Conservation (phyloP, 352 stramenopile genomes). For the Achlya hypogyna region DNA sequence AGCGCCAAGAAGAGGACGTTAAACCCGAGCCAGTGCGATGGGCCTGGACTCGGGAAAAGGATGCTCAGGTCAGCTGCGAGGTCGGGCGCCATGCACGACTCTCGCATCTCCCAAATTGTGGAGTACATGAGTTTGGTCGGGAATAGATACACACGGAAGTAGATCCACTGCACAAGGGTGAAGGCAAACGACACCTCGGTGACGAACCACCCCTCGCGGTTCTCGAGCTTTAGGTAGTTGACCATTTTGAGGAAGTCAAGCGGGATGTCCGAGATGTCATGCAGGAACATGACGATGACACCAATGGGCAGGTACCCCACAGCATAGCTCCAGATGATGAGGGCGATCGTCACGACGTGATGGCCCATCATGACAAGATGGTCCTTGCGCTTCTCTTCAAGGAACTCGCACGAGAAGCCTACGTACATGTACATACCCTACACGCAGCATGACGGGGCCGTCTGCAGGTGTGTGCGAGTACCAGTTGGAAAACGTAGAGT, state of each 20-base stretch:
- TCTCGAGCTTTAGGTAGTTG: slow-evolving; percentile 86
- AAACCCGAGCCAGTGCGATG: slow-evolving; percentile 74
- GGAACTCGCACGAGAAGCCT: slow-evolving; percentile 82
- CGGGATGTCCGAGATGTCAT: slow-evolving; percentile 83
- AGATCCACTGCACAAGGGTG: slow-evolving; percentile 60
- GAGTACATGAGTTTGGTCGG: slow-evolving; percentile 73
- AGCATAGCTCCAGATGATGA: slow-evolving; percentile 77
- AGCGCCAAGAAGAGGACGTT: slow-evolving; percentile 66
- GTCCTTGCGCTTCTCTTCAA: slow-evolving; percentile 83
- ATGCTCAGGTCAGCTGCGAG: slow-evolving; percentile 62
- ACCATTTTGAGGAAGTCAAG: slow-evolving; percentile 85
- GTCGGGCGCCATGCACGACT: slow-evolving; percentile 61
- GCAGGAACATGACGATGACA: slow-evolving; percentile 73
- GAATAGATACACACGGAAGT: slow-evolving; percentile 83
- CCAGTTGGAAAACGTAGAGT: slow-evolving; percentile 72
- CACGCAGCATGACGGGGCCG: not conserved
- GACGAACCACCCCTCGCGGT: slow-evolving; percentile 49
- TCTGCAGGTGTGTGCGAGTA: slow-evolving; percentile 21
- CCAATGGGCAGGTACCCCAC: slow-evolving; percentile 75
- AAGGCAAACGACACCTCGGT: slow-evolving; percentile 67
- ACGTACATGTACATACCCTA: slow-evolving; percentile 86
- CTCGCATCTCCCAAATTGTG: slow-evolving; percentile 58
- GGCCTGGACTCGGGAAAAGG: slow-evolving; percentile 53
- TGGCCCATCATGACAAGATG: slow-evolving; percentile 88
- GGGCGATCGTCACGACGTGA: slow-evolving; percentile 77